These are phyloP conservation scores for Phytophthora podocarpi DNA, from an alignment of 352 stramenopile species.

Conservation along the genomic window DNA sequence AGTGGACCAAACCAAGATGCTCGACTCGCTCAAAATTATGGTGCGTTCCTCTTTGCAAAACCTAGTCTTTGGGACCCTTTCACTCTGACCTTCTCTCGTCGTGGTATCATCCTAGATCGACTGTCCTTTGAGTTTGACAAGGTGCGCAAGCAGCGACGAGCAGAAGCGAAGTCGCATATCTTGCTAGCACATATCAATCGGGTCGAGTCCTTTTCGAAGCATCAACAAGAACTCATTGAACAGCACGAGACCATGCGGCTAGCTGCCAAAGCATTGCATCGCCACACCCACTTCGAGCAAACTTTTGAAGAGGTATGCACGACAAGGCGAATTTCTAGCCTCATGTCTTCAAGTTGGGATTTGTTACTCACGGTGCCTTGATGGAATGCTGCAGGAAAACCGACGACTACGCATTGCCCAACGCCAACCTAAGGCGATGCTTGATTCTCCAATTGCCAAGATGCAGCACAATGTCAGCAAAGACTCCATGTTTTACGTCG, in stretches of 20 bases:
- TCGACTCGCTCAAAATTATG: not conserved
- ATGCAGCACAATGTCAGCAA: slow-evolving; percentile 52
- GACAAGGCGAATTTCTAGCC: too few species aligned
- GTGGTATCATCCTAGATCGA: slow-evolving; percentile 36
- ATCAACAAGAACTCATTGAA: slow-evolving; percentile 37
- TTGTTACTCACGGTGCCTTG: not conserved
- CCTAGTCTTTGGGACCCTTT: too few species aligned
- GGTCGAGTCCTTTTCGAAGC: slow-evolving; percentile 46
- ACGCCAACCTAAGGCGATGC: slow-evolving; percentile 50
- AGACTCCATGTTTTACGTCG: slow-evolving; percentile 69
- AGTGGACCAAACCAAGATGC: slow-evolving; percentile 1
- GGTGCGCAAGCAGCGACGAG: slow-evolving; percentile 37
- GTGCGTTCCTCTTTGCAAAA: not conserved
- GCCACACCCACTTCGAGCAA: slow-evolving; percentile 47
- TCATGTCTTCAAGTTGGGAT: too few species aligned
- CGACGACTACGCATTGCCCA: slow-evolving; percentile 34
- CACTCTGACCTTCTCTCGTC: too few species aligned
- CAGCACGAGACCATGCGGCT: slow-evolving; percentile 50
- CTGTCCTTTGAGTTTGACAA: slow-evolving; percentile 64
- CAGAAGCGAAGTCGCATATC: slow-evolving; percentile 38
- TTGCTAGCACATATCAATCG: slow-evolving; percentile 58
- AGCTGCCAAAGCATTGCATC: slow-evolving; percentile 50
- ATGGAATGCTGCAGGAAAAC: slow-evolving; percentile 36
- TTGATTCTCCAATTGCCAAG: slow-evolving; percentile 27
- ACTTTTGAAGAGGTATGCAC: slow-evolving; percentile 39